Evolutionary conservation across 2,329 filamentous ascomycete genomes (phyloP).

Genomic region (Botryotinia calthae): DNA sequence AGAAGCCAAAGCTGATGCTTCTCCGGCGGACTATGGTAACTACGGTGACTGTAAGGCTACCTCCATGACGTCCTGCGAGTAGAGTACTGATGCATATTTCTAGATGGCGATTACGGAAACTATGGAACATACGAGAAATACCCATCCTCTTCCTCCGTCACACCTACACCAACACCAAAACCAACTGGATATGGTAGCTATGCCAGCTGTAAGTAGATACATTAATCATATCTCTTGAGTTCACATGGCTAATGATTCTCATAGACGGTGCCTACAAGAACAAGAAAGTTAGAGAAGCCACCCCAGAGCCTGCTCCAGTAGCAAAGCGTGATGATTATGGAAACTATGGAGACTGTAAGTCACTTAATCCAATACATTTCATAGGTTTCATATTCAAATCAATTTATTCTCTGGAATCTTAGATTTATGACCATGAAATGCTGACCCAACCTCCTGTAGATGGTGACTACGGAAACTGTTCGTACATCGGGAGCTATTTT

Average conservation of each 20-base stretch:
- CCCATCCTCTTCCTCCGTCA: neutral
- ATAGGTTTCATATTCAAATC: neutral
- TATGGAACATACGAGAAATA: constrained; percentile 19
- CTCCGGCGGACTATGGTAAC: constrained; percentile 10
- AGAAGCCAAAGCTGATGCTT: constrained; percentile 11
- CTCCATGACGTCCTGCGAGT: neutral
- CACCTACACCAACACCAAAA: neutral
- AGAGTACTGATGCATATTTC: neutral
- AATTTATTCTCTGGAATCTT: neutral
- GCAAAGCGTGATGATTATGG: constrained; percentile 8
- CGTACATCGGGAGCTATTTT: neutral
- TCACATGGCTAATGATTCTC: neutral
- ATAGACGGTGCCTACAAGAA: constrained; percentile 1
- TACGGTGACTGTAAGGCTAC: constrained; percentile 13
- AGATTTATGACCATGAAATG: constrained; percentile 6
- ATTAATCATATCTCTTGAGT: neutral
- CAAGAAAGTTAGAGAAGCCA: neutral
- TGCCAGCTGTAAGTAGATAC: constrained; percentile 6
- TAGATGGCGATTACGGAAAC: constrained; percentile 12
- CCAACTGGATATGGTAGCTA: constrained; percentile 15
- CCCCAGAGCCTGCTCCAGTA: constrained; percentile 7
- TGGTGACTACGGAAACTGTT: constrained; percentile 15
- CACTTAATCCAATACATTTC: neutral
- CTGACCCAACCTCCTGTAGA: constrained; percentile 12
- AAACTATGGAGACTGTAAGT: constrained; percentile 18